Evolutionary conservation across 768 basidiomycete genomes (phyloP).

Genomic region (Coprinellus micaceus): DNA sequence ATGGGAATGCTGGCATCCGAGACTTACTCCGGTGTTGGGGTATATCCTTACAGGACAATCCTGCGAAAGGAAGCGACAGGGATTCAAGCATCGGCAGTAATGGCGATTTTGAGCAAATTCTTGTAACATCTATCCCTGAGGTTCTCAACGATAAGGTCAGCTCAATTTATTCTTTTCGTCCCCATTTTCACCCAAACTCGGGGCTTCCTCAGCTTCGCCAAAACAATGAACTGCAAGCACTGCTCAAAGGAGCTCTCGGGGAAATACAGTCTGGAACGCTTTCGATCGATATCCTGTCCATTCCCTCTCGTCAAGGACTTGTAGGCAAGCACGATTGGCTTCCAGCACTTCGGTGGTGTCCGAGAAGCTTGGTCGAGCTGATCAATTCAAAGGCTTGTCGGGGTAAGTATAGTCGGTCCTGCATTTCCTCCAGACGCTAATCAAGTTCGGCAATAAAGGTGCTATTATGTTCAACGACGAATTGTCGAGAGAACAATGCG

Average conservation of each 20-base stretch:
- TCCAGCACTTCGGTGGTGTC: slow-evolving; percentile 75
- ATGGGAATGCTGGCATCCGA: slow-evolving; percentile 35
- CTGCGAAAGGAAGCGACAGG: slow-evolving; percentile 19
- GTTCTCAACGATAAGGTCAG: slow-evolving; percentile 72
- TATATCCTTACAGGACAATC: slow-evolving; percentile 45
- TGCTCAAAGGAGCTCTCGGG: slow-evolving; percentile 71
- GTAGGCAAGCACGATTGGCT: slow-evolving; percentile 52
- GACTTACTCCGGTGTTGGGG: slow-evolving; percentile 67
- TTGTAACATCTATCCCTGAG: slow-evolving; percentile 60
- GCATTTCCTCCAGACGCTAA: slow-evolving; percentile 4
- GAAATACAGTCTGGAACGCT: slow-evolving; percentile 49
- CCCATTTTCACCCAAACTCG: slow-evolving; percentile 9
- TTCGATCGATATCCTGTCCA: slow-evolving; percentile 17
- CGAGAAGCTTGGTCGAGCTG: slow-evolving; percentile 75
- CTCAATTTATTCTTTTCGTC: slow-evolving; percentile 22
- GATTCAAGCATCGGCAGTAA: slow-evolving; percentile 28
- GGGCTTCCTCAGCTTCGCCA: slow-evolving; percentile 47
- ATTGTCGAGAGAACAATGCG: slow-evolving; percentile 64
- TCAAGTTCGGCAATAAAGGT: slow-evolving; percentile 43
- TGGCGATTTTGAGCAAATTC: slow-evolving; percentile 60
- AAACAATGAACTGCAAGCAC: slow-evolving; percentile 69
- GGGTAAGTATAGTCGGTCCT: slow-evolving; percentile 44
- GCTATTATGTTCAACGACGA: slow-evolving; percentile 97
- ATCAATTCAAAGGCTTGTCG: slow-evolving; percentile 95
- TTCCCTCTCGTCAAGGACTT: slow-evolving; percentile 17